Evolutionary conservation across 1,139 yeast species (phyloP).

Genomic region (Candida sp.): DNA sequence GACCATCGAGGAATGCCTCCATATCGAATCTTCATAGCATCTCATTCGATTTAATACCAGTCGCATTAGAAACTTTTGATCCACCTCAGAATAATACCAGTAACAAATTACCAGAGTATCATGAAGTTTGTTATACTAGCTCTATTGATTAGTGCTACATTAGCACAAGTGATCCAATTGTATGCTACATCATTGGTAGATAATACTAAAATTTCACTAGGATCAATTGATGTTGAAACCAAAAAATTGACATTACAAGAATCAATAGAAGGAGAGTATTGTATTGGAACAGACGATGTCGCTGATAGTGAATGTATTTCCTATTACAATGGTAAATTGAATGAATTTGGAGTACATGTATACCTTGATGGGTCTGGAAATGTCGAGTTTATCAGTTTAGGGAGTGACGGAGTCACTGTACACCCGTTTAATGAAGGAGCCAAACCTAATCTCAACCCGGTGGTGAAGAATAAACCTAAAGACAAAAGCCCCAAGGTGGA

Average conservation of each 20-base stretch:
- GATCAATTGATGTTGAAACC: constrained; percentile 11
- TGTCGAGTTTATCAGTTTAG: constrained; percentile 12
- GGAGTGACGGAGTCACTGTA: constrained; percentile 9
- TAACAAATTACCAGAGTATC: neutral
- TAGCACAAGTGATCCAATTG: constrained; percentile 6
- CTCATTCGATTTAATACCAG: no score
- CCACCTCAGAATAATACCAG: neutral
- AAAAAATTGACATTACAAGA: neutral
- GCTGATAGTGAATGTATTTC: constrained; percentile 30
- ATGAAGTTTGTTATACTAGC: neutral
- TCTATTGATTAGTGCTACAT: neutral
- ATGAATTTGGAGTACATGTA: constrained; percentile 12
- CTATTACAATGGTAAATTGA: constrained; percentile 10
- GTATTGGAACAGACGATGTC: constrained; percentile 30
- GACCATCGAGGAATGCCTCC: neutral
- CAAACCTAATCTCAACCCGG: constrained; percentile 27
- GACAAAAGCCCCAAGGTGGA: constrained; percentile 7
- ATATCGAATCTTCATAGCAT: neutral
- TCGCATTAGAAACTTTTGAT: no score
- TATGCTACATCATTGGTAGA: constrained; percentile 10
- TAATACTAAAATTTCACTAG: constrained; percentile 10
- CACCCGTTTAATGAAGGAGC: constrained; percentile 14
- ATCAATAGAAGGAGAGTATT: constrained; percentile 13
- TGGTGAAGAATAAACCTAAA: constrained; percentile 9
- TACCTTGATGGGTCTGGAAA: constrained; percentile 11